Base-by-base conservation (phyloP, 2,329 filamentous ascomycete species). In the Stromatinia cepivora region DNA sequence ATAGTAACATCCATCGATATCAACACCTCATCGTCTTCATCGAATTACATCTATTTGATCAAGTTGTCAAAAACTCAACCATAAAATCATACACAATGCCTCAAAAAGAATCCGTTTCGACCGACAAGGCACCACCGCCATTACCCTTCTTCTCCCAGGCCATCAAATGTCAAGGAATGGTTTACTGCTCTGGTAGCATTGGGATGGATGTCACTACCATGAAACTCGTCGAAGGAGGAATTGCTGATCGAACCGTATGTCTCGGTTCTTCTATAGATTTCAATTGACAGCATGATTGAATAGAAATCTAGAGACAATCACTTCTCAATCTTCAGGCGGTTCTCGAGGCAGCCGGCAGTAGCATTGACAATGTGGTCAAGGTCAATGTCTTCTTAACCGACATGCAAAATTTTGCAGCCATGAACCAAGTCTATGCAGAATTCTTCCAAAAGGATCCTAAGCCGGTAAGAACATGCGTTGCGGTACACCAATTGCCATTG, bases 111-210 rank as follows among this genome's bases (percentile, higher is more conserved):
- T 66, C 66, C 1, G 72, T 73, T 22, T 58, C 67, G 13, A 72
- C 72, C 39, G 68, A 71, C 20, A 70, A 69, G 71, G 82, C 84
- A n/a, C 85, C 82, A 52, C 79, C 81, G 70, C 84, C 85, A 39
- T 77, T 85, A 45, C 84, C 84, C 0, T 83, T 88, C 74, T 85
- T 87, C 78, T 87, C 84, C 3, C 86, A 90, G 75, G 88, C 87
- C 53, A 82, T 90, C 73, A 83, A 86, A 72, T 83, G 84, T 78
- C 87, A 88, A 75, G 88, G 88, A 74, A 85, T 89, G 78, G 86
- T 92, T n/a, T 92, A 90, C 81, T 90, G 88, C 81, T 90, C 87
- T 1, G 90, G 89, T 34, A 83, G 83, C 71, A 82, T 91, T 45
- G 86, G 85, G 20, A 81, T 87, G 74, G 84, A 89, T 73, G 84